These are phyloP conservation scores for Scheffersomyces lignicola DNA, from an alignment of 1,139 yeast species.

Conservation along the genomic window DNA sequence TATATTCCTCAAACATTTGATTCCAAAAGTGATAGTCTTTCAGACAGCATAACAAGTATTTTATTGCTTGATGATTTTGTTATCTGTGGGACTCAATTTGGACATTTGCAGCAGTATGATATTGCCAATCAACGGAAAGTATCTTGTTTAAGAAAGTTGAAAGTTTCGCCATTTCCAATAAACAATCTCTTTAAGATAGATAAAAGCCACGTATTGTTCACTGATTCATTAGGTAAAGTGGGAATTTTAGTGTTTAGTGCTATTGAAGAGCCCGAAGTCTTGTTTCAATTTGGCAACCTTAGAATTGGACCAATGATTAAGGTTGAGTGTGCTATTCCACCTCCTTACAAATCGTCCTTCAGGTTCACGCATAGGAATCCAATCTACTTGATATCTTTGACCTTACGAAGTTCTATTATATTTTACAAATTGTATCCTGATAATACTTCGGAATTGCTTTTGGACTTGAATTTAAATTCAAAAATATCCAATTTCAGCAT, in stretches of 20 bases:
- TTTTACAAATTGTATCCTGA: slow-evolving; percentile 28
- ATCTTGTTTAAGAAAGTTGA: slow-evolving; percentile 16
- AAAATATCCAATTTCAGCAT: slow-evolving; percentile 13
- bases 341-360: too few relatives aligned
- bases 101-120: slow-evolving; percentile 26
- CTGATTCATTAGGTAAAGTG: slow-evolving; percentile 34
- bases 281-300: slow-evolving; percentile 21
- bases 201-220: slow-evolving; percentile 21
- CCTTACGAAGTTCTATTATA: slow-evolving; percentile 22
- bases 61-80: slow-evolving; percentile 17
- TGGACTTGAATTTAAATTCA: slow-evolving; percentile 12
- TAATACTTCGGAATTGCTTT: slow-evolving; percentile 13
- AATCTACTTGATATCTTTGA: slow-evolving; percentile 23
- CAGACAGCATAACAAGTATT: slow-evolving; percentile 25
- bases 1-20: slow-evolving; percentile 21
- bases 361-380: slow-evolving; percentile 15
- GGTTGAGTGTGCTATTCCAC: slow-evolving; percentile 9
- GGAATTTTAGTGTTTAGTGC: slow-evolving; percentile 26
- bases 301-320: slow-evolving; percentile 29
- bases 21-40: too few relatives aligned
- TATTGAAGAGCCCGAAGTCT: slow-evolving; percentile 12
- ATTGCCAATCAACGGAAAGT: slow-evolving; percentile 15
- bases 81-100: slow-evolving; percentile 38
- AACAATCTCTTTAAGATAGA: slow-evolving; percentile 19
- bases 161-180: slow-evolving; percentile 27